phyloP scores from a whole-genome alignment of 495 filamentous ascomycete genomes.

The Cryomyces antarcticus region DNA sequence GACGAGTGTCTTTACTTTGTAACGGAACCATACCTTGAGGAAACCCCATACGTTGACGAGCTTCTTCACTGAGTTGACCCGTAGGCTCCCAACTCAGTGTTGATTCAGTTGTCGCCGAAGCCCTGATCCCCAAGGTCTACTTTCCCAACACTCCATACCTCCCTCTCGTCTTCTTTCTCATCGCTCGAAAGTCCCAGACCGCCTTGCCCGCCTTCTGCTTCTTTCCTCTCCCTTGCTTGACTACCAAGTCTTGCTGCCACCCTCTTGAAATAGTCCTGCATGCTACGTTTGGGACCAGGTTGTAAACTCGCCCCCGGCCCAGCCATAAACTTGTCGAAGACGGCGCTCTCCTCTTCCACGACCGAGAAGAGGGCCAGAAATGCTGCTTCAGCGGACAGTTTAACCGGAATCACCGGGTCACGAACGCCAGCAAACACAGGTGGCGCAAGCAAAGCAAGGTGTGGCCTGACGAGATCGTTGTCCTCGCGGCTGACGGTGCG shows the following conservation, averaged over 20 bases:
- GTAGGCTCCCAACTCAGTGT: too few relatives aligned
- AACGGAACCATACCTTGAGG: too few relatives aligned
- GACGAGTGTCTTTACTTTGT: too few relatives aligned
- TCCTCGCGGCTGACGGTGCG: conserved; percentile 63
- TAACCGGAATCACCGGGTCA: conserved; percentile 87
- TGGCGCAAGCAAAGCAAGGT: conserved; percentile 55
- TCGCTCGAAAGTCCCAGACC: conserved; percentile 71
- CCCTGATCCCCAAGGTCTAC: conserved; percentile 56
- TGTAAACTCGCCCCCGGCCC: conserved; percentile 38
- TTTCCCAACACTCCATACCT: conserved; percentile 88
- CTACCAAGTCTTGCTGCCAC: conserved; percentile 61
- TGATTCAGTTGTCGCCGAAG: conserved; percentile 20
- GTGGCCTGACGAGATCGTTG: conserved; percentile 55
- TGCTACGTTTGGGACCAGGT: conserved; percentile 59
- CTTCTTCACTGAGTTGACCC: too few relatives aligned
- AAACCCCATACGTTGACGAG: too few relatives aligned
- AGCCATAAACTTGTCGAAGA: conserved; percentile 82
- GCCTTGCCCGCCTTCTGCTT: conserved; percentile 76
- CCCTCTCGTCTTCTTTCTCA: conserved; percentile 80
- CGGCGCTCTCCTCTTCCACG: conserved; percentile 60
- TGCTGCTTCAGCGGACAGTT: conserved; percentile 83
- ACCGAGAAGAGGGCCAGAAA: conserved; percentile 90
- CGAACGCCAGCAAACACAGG: conserved; percentile 80
- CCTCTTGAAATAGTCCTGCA: conserved; percentile 94
- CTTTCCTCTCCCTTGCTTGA: conserved; percentile 69